Percentiles rank a stretch among this genome's conserved stretches.
These are phyloP conservation scores for Streptanthus diversifolius DNA, from an alignment of 345 rosid genomes.

Conservation along the genomic window DNA sequence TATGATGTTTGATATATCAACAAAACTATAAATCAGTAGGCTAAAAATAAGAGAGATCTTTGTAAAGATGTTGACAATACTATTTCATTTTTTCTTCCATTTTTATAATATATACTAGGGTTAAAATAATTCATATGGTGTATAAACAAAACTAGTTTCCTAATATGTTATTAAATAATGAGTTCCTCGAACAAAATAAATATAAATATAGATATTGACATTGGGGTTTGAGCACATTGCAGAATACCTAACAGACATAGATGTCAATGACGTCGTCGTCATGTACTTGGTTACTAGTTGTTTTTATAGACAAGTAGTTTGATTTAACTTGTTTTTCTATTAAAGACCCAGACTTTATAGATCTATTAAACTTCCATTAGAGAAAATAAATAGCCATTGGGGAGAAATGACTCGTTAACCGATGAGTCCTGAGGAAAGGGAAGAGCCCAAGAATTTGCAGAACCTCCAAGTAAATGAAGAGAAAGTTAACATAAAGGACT, in stretches of 20 bases:
- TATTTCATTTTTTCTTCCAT: background rate
- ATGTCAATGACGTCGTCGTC: conserved; percentile 36
- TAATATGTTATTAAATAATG: background rate
- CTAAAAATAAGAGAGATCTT: background rate
- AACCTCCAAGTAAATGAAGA: conserved; percentile 19
- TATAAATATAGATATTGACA: conserved; percentile 2
- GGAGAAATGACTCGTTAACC: conserved; percentile 27
- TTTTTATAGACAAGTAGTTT: conserved; percentile 21
- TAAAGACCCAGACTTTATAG: conserved; percentile 2
- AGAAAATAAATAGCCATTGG: conserved; percentile 22
- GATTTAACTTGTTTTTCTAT: background rate
- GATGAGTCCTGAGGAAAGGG: conserved; percentile 22
- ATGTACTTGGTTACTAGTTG: conserved; percentile 29
- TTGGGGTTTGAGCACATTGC: conserved; percentile 32
- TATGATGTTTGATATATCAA: background rate
- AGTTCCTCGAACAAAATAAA: conserved; percentile 17
- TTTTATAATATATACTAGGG: background rate
- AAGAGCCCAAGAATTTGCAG: conserved; percentile 28
- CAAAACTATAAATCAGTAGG: background rate
- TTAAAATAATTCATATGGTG: background rate
- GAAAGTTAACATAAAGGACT: background rate
- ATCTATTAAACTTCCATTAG: background rate
- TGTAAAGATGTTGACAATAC: background rate
- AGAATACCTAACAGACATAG: conserved; percentile 26
- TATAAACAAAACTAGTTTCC: background rate